These are phyloP conservation scores for Russula sp. DNA, from an alignment of 768 basidiomycete species.

Conservation along the genomic window DNA sequence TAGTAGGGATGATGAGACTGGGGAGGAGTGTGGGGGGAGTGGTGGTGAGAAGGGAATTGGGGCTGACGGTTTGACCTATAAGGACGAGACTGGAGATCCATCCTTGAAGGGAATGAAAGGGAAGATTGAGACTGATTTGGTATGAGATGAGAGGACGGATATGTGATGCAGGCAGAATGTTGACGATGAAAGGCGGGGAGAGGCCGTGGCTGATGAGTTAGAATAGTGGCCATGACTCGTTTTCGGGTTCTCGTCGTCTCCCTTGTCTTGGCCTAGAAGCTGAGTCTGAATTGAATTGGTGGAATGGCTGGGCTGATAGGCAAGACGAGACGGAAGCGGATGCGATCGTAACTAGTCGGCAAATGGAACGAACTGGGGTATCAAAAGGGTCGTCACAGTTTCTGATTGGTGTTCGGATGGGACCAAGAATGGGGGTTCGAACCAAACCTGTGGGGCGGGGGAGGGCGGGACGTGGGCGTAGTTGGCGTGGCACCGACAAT, in stretches of 20 bases:
- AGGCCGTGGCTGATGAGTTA: conserved; percentile 20
- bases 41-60: conserved; percentile 7
- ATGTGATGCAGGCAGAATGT: conserved; percentile 13
- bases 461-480: background rate
- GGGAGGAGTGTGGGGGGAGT: conserved; percentile 12
- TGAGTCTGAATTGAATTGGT: conserved; percentile 14
- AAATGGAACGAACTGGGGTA: conserved; percentile 9
- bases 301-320: background rate
- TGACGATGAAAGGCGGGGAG: conserved; percentile 17
- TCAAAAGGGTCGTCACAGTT: conserved; percentile 14
- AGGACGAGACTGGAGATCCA: conserved; percentile 19
- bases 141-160: conserved; percentile 9
- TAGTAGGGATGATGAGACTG: conserved; percentile 1
- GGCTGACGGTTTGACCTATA: conserved; percentile 21
- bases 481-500: conserved; percentile 11
- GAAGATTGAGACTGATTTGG: conserved; percentile 19
- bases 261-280: conserved; percentile 12
- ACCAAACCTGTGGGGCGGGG: background rate
- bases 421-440: conserved; percentile 1
- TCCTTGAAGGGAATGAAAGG: conserved; percentile 16
- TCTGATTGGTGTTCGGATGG: conserved; percentile 7
- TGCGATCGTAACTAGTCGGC: conserved; percentile 22
- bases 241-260: background rate
- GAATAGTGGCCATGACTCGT: conserved; percentile 17
- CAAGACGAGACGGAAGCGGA: conserved; percentile 10